phyloP scores from a whole-genome alignment of 805 yeast species.

The Kazachstania psychrophila region DNA sequence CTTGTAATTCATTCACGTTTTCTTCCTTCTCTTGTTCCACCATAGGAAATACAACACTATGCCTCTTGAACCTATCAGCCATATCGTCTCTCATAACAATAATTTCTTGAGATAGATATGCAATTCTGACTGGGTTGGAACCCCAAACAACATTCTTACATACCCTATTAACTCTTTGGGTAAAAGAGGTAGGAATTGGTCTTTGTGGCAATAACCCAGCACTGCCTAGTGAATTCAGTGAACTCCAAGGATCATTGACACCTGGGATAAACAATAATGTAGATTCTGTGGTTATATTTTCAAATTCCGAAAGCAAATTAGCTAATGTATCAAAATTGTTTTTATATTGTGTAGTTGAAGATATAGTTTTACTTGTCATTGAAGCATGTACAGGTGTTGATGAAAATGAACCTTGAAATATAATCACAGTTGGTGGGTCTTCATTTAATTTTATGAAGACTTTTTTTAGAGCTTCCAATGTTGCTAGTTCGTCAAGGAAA shows the following conservation, averaged over 20 bases:
- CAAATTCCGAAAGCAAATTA: constrained; percentile 45
- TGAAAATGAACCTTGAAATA: constrained; percentile 74
- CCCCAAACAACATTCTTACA: constrained; percentile 48
- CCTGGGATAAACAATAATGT: constrained; percentile 79
- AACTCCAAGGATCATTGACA: constrained; percentile 87
- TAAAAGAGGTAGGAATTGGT: constrained; percentile 62
- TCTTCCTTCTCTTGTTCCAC: constrained; percentile 21
- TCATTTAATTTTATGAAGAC: constrained; percentile 47
- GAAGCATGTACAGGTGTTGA: constrained; percentile 56
- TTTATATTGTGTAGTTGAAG: constrained; percentile 50
- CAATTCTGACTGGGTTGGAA: constrained; percentile 72
- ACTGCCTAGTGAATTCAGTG: constrained; percentile 56
- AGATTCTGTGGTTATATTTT: constrained; percentile 28
- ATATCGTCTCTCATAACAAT: constrained; percentile 65
- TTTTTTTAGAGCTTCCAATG: constrained; percentile 57
- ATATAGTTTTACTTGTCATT: constrained; percentile 40
- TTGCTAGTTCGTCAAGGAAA: constrained; percentile 48
- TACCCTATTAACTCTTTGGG: constrained; percentile 53
- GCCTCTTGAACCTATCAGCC: constrained; percentile 59
- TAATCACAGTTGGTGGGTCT: constrained; percentile 58
- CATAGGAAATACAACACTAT: constrained; percentile 49
- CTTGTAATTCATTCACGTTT: constrained; percentile 10
- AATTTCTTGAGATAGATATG: constrained; percentile 77
- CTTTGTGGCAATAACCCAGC: constrained; percentile 60
- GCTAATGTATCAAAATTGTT: constrained; percentile 69